Conservation (phyloP, 83 land plant species). For the Isoetes engelmannii region DNA sequence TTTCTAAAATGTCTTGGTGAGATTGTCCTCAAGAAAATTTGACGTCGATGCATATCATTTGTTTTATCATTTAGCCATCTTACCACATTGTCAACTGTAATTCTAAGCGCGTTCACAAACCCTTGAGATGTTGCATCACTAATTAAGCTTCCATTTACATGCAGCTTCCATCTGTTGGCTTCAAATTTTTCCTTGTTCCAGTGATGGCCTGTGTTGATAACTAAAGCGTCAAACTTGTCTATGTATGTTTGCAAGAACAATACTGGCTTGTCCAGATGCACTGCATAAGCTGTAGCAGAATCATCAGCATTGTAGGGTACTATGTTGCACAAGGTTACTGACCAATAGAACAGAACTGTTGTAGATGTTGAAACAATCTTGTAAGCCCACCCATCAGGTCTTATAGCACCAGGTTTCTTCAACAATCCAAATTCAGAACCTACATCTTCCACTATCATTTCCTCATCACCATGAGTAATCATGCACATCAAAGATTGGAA, state of each 20-base stretch:
- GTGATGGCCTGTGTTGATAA: constrained; percentile 93
- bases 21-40: constrained; percentile 48
- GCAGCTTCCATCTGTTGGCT: constrained; percentile 62
- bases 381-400: constrained; percentile 78
- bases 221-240: constrained; percentile 54
- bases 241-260: constrained; percentile 50
- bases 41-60: constrained; percentile 24
- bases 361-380: constrained; percentile 68
- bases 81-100: constrained; percentile 44
- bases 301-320: constrained; percentile 38
- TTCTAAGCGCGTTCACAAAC: constrained; percentile 41
- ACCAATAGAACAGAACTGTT: constrained; percentile 83
- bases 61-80: constrained; percentile 48
- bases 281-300: constrained; percentile 44
- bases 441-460: constrained; percentile 40
- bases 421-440: constrained; percentile 59
- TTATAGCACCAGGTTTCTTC: constrained; percentile 43
- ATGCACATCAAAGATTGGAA: constrained; percentile 91
- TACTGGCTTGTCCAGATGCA: constrained; percentile 89
- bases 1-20: constrained; percentile 73
- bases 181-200: constrained; percentile 88
- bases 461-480: constrained; percentile 59
- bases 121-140: constrained; percentile 15
- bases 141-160: constrained; percentile 38
- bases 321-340: constrained; percentile 64